Conservation (phyloP, 768 basidiomycete genomes). For the Udeniomyces megalosporus region DNA sequence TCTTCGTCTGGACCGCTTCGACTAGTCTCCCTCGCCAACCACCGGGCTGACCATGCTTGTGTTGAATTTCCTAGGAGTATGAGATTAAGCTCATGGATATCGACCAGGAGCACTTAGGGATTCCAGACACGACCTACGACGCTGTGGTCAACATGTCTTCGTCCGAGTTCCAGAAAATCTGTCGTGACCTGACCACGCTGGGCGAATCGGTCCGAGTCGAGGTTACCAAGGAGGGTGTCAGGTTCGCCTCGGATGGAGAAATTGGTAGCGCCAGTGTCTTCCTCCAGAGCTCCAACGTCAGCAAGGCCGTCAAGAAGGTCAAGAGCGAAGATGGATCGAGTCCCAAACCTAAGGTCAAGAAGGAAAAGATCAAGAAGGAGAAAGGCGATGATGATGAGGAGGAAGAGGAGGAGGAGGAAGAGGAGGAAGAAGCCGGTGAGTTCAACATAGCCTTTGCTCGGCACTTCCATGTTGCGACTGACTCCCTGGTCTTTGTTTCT, state of each 20-base stretch:
- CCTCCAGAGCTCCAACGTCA: constrained; percentile 35
- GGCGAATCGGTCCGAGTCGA: constrained; percentile 94
- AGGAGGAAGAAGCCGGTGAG: constrained; percentile 15
- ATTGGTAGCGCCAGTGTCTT: constrained; percentile 78
- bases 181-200: constrained; percentile 71
- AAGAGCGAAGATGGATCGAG: constrained; percentile 30
- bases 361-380: constrained; percentile 27
- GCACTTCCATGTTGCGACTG: too few relatives aligned
- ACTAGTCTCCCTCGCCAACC: too few relatives aligned
- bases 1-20: not conserved
- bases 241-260: constrained; percentile 86
- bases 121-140: constrained; percentile 95
- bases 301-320: constrained; percentile 32
- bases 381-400: constrained; percentile 24
- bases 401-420: constrained; percentile 31
- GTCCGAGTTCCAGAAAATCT: constrained; percentile 76
- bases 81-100: constrained; percentile 99
- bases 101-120: constrained; percentile 81
- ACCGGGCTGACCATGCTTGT: too few relatives aligned
- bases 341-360: constrained; percentile 29
- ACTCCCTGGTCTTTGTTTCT: not conserved
- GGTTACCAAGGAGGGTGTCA: constrained; percentile 84
- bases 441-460: too few relatives aligned
- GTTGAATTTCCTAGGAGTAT: constrained; percentile 43
- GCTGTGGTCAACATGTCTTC: constrained; percentile 76